Evolutionary conservation across 495 filamentous ascomycete genomes (phyloP).

Genomic region (Aspergillus nanangensis): DNA sequence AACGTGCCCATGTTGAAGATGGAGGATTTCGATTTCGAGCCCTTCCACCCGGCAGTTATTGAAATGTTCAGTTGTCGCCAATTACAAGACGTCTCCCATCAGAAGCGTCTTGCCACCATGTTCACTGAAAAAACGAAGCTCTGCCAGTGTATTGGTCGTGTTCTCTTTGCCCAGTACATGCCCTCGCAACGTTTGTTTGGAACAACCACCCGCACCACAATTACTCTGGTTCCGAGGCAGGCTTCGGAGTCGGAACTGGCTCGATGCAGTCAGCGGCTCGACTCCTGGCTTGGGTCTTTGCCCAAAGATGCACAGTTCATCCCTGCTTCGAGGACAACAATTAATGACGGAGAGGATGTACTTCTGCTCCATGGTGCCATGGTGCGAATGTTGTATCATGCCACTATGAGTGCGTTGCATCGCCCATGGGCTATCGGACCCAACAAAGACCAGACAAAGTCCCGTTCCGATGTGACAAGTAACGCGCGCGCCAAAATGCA

Average conservation of each 20-base stretch:
- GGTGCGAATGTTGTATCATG: constrained; percentile 82
- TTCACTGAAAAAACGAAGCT: constrained; percentile 86
- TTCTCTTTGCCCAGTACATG: constrained; percentile 78
- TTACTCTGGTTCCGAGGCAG: constrained; percentile 77
- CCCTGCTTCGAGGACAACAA: constrained; percentile 25
- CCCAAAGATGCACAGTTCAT: constrained; percentile 51
- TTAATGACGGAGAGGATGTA: constrained; percentile 44
- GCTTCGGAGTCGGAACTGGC: constrained; percentile 64
- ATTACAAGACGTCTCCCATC: constrained; percentile 42
- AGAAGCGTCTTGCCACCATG: constrained; percentile 71
- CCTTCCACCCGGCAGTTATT: constrained; percentile 46
- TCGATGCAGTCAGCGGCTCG: constrained; percentile 64
- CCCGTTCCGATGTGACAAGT: constrained; percentile 30
- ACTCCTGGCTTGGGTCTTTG: constrained; percentile 62
- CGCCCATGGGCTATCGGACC: constrained; percentile 67
- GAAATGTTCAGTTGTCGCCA: constrained; percentile 34
- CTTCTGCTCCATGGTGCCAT: constrained; percentile 70
- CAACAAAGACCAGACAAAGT: constrained; percentile 40
- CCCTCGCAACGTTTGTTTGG: constrained; percentile 57
- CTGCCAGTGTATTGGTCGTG: constrained; percentile 74
- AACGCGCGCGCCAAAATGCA: constrained; percentile 68
- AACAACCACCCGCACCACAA: constrained; percentile 66
- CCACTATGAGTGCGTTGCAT: constrained; percentile 79
- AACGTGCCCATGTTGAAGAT: constrained; percentile 77
- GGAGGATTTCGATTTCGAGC: constrained; percentile 72